Evolutionary conservation across 805 yeast species (phyloP).

Genomic region (Nakazawaea sp.): DNA sequence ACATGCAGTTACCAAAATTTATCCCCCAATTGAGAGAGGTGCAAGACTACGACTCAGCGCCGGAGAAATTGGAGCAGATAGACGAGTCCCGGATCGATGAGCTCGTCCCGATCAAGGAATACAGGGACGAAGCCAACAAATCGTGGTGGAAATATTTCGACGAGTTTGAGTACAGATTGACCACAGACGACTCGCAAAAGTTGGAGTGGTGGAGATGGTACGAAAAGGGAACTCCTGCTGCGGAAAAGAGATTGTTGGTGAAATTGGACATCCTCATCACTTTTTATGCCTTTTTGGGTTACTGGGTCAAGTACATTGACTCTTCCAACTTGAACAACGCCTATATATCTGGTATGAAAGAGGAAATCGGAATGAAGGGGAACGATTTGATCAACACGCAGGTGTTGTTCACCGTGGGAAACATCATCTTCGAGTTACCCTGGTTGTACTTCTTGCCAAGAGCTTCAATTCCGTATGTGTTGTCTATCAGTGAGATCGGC

Average conservation of each 20-base stretch:
- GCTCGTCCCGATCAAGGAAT: slow-evolving; percentile 26
- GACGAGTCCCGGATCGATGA: neutral
- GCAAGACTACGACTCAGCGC: neutral
- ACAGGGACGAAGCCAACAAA: slow-evolving; percentile 46
- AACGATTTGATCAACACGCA: slow-evolving; percentile 59
- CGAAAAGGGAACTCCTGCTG: slow-evolving; percentile 20
- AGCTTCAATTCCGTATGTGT: slow-evolving; percentile 44
- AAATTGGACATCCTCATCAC: slow-evolving; percentile 53
- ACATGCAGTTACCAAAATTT: slow-evolving; percentile 17
- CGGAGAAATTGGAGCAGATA: neutral
- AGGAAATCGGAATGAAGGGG: slow-evolving; percentile 49
- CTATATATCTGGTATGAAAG: slow-evolving; percentile 57
- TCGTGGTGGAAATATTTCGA: slow-evolving; percentile 53
- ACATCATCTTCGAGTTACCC: slow-evolving; percentile 56
- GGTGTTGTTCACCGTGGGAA: slow-evolving; percentile 52
- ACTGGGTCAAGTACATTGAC: slow-evolving; percentile 66
- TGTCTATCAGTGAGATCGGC: slow-evolving; percentile 50
- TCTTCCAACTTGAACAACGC: slow-evolving; percentile 57
- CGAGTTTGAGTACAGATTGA: slow-evolving; percentile 54
- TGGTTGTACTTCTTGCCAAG: slow-evolving; percentile 53
- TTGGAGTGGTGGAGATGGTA: slow-evolving; percentile 53
- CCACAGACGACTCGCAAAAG: slow-evolving; percentile 22
- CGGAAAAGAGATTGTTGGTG: slow-evolving; percentile 23
- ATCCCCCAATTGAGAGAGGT: slow-evolving; percentile 3
- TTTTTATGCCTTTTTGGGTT: slow-evolving; percentile 49